Evolutionary conservation across 352 stramenopile species (phyloP).

Genomic region (Globisporangium orthogonon): DNA sequence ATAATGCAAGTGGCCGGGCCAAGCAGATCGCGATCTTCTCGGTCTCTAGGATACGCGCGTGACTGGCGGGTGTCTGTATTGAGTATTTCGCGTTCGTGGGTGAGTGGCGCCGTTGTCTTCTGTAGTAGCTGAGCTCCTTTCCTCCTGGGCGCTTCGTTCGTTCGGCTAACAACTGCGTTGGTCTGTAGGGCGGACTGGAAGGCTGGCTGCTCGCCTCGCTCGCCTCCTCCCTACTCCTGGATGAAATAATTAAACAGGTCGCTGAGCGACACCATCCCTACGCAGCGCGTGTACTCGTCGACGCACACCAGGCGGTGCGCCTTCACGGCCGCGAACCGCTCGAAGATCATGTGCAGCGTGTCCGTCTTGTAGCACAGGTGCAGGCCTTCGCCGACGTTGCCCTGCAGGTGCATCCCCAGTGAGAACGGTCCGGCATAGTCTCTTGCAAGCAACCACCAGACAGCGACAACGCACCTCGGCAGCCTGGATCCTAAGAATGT

Average conservation of each 20-base stretch:
- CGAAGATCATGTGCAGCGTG: constrained; percentile 88
- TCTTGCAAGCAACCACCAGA: background rate
- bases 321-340: constrained; percentile 82
- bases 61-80: constrained; percentile 7
- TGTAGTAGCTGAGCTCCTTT: constrained; percentile 1
- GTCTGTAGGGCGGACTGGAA: too few relatives aligned
- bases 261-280: constrained; percentile 82
- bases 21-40: background rate
- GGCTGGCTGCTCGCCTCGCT: background rate
- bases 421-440: background rate
- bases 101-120: background rate
- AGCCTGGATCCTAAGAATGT: constrained; percentile 82
- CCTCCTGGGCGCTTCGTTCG: background rate
- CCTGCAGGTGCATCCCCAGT: constrained; percentile 19
- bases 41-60: background rate
- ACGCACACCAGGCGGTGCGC: constrained; percentile 83
- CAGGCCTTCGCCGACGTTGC: constrained; percentile 72
- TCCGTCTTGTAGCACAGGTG: constrained; percentile 87
- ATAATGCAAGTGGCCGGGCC: too few relatives aligned
- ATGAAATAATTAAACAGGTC: constrained; percentile 91
- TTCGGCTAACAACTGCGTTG: too few relatives aligned
- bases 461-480: constrained; percentile 46
- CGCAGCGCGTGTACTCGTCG: constrained; percentile 77
- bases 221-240: constrained; percentile 33
- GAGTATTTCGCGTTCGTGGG: background rate